Base-by-base conservation (phyloP, 768 basidiomycete species). In the Pisolithus orientalis region DNA sequence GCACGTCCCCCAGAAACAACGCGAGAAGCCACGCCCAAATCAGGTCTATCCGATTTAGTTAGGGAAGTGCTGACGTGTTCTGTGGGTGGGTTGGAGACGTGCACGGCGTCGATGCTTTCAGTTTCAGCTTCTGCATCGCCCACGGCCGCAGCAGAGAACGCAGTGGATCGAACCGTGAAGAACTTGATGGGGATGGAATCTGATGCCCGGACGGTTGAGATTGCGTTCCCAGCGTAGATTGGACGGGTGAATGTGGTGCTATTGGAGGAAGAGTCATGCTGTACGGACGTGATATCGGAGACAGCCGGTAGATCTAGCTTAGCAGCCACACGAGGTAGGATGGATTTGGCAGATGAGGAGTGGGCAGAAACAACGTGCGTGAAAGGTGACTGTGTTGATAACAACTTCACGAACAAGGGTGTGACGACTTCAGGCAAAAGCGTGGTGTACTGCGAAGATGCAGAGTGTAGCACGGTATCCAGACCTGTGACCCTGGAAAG, bases 161-260 rank as follows among this genome's bases (percentile, higher is more conserved):
- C 90, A 2, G 94, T 95, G 14, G 86, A 82, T 57, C 96, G 84
- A 24, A 98, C 90, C 39, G 95, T 96, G 72, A 98, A 92, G 68
- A 99, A 83, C 68, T 98, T 98, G 73, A 94, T 70, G 29, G 80
- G 78, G 61, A 96, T 78, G 48, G 79, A 79, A n/a, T 82, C 79
- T 0, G 84, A 74, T 0, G 88, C 89, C 53, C 85, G 84, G 59
- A 99, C 85, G 40, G 94, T 95, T 25, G 94, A 80, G 51, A 98
- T 92, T 43, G 96, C 96, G 64, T 98, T 98, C 46, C 96, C 96
- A 24, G 96, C 96, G 62, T 99, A 98, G 62, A 98, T 96, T 27
- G 92, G 93, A 25, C 95, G 88, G 5, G 88, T 84, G 67, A 94
- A 98, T 1, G 84, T 90, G 38, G 91, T 92, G 60, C 76, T 79